Base-by-base conservation (phyloP, 257 asterid species). In the Fraxinus anomala region DNA sequence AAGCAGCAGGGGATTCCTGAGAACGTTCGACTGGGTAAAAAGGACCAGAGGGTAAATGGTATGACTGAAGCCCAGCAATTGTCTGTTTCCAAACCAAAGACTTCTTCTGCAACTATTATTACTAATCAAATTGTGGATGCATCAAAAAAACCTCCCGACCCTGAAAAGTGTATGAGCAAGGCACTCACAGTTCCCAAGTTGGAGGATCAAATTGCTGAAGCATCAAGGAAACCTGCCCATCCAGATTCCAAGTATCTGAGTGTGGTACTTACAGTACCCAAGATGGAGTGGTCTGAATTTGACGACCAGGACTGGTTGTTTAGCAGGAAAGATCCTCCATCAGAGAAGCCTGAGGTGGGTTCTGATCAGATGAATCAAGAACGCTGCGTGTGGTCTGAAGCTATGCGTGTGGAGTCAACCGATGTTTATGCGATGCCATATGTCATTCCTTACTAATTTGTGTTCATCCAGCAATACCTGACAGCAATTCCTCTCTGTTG, bases 341-440 rank as follows among this genome's bases (percentile, higher is more conserved):
- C 75, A 17, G 84, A 77, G 75, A 66, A 63, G 73, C 70, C 68
- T 13, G 77, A 81, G 71, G 24, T 23, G 77, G 82, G 83, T 70
- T 28, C 76, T 40, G 66, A 6, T 71, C 80, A 76, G 71, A 77
- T 37, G 14, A 12, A 63, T 1, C 81, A 77, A 80, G 87, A 79
- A 40, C 83, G 13, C 36, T 73, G 39, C 65, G 97, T 91, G 8
- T 92, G 96, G 96, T 83, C 95, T n/a, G 87, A 89, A 83, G 87
- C 90, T 80, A 78, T 86, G 75, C 89, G 83, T 56, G 80, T 92
- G 28, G 92, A 87, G 69, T 69, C 96, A 67, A 88, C 88, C 59
- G 95, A 88, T 81, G 56, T 91, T 66, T 81, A 75, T 76, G 97
- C 95, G 65, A 77, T 91, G 78, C 97, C 97, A 70, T 92, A 89